Conservation (phyloP, 208 protist species). For the Acanthamoeba culbertsoni region DNA sequence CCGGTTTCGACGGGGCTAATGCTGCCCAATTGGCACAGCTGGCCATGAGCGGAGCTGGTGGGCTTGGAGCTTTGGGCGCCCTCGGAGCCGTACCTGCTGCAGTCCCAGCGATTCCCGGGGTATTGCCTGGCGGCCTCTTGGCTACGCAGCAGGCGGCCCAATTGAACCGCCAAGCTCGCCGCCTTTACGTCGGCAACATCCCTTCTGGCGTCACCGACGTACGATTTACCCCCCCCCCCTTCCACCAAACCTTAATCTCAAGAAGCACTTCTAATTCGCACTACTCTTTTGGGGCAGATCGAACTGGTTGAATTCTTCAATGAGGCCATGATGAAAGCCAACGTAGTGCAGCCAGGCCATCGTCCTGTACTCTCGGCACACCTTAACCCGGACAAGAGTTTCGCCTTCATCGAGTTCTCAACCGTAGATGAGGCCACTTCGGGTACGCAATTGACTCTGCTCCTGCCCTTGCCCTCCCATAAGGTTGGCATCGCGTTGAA, state of each 20-base stretch:
- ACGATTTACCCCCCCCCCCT: background rate
- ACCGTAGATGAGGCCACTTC: slow-evolving; percentile 70
- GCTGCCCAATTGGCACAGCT: slow-evolving; percentile 12
- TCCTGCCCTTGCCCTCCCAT: too few species aligned
- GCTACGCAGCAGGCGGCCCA: background rate
- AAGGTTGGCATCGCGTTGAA: background rate
- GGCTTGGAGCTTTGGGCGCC: background rate
- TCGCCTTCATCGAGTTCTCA: slow-evolving; percentile 76
- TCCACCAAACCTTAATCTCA: background rate
- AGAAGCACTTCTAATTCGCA: background rate
- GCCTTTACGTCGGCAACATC: slow-evolving; percentile 79
- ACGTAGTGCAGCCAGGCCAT: background rate
- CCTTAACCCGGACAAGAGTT: slow-evolving; percentile 68
- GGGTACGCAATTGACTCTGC: background rate
- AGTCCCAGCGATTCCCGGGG: background rate
- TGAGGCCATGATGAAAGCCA: background rate
- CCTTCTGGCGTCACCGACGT: slow-evolving; percentile 67
- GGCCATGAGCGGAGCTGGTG: background rate
- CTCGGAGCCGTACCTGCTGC: background rate
- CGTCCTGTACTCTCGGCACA: slow-evolving; percentile 45
- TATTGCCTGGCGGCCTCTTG: background rate
- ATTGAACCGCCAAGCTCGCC: background rate
- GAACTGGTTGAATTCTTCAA: slow-evolving; percentile 76
- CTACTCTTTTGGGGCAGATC: background rate
- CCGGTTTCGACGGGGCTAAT: background rate